These are phyloP conservation scores for Aschersonia sp. DNA, from an alignment of 2,329 filamentous ascomycete species.

Conservation along the genomic window DNA sequence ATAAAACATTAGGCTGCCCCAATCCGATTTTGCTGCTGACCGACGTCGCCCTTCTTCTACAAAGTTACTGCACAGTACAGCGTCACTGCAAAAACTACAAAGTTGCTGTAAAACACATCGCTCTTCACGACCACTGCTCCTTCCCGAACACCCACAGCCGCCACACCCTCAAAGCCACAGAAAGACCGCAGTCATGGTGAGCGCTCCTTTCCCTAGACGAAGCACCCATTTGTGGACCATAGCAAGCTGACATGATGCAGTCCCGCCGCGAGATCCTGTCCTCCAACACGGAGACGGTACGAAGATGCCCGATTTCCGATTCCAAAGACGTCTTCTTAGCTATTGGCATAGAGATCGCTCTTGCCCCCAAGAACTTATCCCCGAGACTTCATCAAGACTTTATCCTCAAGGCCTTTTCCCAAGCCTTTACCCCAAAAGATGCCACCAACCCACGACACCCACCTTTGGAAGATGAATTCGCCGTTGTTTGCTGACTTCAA, in stretches of 20 bases:
- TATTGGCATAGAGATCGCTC: background rate
- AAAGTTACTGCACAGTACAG: no score
- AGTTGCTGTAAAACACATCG: no score
- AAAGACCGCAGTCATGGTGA: slow-evolving; percentile 10
- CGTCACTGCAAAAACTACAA: no score
- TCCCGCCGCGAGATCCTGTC: slow-evolving; percentile 13
- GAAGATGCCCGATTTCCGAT: slow-evolving; percentile 3
- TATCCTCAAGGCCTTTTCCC: background rate
- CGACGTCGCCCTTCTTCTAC: no score
- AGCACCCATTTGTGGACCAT: background rate
- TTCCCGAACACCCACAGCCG: no score
- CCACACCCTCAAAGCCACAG: no score
- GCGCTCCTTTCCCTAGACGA: background rate
- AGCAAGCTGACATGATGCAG: slow-evolving; percentile 5
- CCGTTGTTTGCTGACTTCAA: no score
- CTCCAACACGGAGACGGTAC: slow-evolving; percentile 20
- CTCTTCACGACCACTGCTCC: no score
- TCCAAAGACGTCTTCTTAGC: background rate
- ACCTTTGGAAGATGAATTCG: slow-evolving; percentile 7
- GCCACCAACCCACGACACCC: background rate
- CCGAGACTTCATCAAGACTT: no score
- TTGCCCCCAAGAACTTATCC: no score
- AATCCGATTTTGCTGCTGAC: no score
- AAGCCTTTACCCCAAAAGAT: background rate
- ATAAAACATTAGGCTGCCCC: no score